phyloP scores from a whole-genome alignment of 768 basidiomycete species.

The Sporobolomyces phaffii region DNA sequence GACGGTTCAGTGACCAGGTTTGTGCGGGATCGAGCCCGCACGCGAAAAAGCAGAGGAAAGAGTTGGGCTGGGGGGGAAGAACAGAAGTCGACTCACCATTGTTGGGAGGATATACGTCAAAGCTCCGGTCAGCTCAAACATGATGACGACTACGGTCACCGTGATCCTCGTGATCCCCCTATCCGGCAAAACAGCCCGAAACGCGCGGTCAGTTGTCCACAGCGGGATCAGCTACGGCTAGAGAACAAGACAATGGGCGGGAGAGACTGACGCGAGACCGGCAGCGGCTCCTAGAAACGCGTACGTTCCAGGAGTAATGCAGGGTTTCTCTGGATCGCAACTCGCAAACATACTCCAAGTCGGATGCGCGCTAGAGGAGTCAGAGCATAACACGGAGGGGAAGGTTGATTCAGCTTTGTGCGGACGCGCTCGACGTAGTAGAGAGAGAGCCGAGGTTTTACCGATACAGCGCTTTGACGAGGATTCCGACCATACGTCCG shows the following conservation, averaged over 20 bases:
- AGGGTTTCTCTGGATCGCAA: constrained; percentile 85
- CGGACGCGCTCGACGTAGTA: too few relatives aligned
- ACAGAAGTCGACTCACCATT: constrained; percentile 61
- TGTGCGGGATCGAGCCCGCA: too few relatives aligned
- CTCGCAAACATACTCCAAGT: constrained; percentile 79
- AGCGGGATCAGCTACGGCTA: too few relatives aligned
- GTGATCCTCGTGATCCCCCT: constrained; percentile 97
- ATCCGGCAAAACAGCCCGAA: too few relatives aligned
- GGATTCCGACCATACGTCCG: constrained; percentile 92
- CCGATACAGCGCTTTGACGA: constrained; percentile 89
- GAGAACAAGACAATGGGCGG: too few relatives aligned
- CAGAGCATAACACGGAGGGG: too few relatives aligned
- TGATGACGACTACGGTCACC: constrained; percentile 95
- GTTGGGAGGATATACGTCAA: constrained; percentile 94
- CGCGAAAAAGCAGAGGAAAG: too few relatives aligned
- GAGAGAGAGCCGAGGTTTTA: constrained; percentile 44
- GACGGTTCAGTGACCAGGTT: too few relatives aligned
- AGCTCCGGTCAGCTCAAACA: constrained; percentile 98
- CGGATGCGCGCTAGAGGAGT: constrained; percentile 76
- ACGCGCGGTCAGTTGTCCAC: too few relatives aligned
- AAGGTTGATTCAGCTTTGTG: too few relatives aligned
- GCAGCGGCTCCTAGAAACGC: constrained; percentile 96
- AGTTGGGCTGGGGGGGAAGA: background rate
- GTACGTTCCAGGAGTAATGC: constrained; percentile 97
- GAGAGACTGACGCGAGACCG: constrained; percentile 64